Percentiles rank a stretch among this genome's conserved stretches.
Conservation (phyloP, 2,329 filamentous ascomycete species). For the Moelleriella libera region DNA sequence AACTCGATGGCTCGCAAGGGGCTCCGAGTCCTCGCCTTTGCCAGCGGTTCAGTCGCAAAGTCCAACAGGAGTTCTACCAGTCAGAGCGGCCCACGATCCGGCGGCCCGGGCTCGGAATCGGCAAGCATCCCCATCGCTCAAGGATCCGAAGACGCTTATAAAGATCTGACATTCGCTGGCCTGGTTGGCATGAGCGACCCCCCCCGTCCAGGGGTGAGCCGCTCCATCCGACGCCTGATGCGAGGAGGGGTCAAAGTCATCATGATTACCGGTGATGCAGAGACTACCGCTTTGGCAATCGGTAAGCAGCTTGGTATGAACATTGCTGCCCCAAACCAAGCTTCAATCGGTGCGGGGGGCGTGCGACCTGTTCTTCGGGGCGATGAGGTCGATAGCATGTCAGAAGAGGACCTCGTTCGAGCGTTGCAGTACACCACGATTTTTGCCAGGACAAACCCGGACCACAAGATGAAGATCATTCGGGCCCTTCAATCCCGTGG, state of each 20-base stretch:
- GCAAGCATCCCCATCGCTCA: conserved; percentile 27
- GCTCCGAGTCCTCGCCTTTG: conserved; percentile 82
- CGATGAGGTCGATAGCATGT: conserved; percentile 89
- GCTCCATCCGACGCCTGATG: conserved; percentile 80
- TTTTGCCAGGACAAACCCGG: conserved; percentile 89
- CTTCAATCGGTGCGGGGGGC: conserved; percentile 39
- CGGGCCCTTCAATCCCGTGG: conserved; percentile 79
- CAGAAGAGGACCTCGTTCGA: conserved; percentile 65
- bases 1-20: conserved; percentile 81
- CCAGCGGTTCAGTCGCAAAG: conserved; percentile 58
- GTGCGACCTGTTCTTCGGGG: conserved; percentile 66
- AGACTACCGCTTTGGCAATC: conserved; percentile 88
- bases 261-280: conserved; percentile 97
- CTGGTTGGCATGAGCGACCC: conserved; percentile 96
- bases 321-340: conserved; percentile 42
- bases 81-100: conserved; percentile 28
- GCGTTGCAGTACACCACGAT: conserved; percentile 84
- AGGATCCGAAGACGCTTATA: conserved; percentile 57
- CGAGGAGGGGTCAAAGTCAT: conserved; percentile 91
- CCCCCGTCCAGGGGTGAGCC: conserved; percentile 76
- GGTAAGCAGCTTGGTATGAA: conserved; percentile 92
- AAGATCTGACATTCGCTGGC: conserved; percentile 75
- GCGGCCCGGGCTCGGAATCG: conserved; percentile 31
- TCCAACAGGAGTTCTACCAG: conserved; percentile 25
- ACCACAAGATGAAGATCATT: conserved; percentile 97